Conservation (phyloP, 1,139 yeast species). For the Saccharomycopsis hybrid region DNA sequence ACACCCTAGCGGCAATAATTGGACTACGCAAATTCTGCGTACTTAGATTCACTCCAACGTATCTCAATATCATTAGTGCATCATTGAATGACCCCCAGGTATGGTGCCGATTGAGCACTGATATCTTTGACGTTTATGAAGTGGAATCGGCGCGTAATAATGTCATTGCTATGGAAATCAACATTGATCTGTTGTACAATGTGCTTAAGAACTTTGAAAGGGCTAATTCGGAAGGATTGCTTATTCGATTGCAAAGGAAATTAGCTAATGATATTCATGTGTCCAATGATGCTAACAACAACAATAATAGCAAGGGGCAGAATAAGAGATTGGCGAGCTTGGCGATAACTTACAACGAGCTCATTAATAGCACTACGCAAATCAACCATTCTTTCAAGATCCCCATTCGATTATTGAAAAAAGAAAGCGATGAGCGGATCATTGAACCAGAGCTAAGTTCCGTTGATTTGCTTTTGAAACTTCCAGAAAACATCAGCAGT, state of each 20-base stretch:
- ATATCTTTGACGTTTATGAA: constrained; percentile 41
- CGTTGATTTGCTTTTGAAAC: constrained; percentile 43
- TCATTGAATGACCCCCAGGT: constrained; percentile 51
- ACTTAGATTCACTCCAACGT: constrained; percentile 42
- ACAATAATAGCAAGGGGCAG: constrained; percentile 16
- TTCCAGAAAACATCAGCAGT: constrained; percentile 43
- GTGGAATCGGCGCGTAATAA: constrained; percentile 43
- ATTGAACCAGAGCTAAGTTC: constrained; percentile 44
- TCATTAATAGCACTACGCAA: constrained; percentile 26
- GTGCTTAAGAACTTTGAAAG: constrained; percentile 48
- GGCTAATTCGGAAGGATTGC: constrained; percentile 45
- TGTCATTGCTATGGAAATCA: constrained; percentile 48
- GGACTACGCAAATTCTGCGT: constrained; percentile 34
- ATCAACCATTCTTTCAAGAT: constrained; percentile 55
- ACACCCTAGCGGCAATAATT: constrained; percentile 30
- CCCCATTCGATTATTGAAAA: constrained; percentile 48
- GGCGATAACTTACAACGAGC: constrained; percentile 43
- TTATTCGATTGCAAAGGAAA: constrained; percentile 46
- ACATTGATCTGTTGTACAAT: constrained; percentile 48
- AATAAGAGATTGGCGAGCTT: constrained; percentile 45
- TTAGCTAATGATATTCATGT: constrained; percentile 26
- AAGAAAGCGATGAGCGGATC: constrained; percentile 37
- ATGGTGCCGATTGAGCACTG: constrained; percentile 47
- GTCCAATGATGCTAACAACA: constrained; percentile 24
- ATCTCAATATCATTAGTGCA: constrained; percentile 44